These are phyloP conservation scores for Penicillium fuscoglaucum DNA, from an alignment of 2,329 filamentous ascomycete species.

Conservation along the genomic window DNA sequence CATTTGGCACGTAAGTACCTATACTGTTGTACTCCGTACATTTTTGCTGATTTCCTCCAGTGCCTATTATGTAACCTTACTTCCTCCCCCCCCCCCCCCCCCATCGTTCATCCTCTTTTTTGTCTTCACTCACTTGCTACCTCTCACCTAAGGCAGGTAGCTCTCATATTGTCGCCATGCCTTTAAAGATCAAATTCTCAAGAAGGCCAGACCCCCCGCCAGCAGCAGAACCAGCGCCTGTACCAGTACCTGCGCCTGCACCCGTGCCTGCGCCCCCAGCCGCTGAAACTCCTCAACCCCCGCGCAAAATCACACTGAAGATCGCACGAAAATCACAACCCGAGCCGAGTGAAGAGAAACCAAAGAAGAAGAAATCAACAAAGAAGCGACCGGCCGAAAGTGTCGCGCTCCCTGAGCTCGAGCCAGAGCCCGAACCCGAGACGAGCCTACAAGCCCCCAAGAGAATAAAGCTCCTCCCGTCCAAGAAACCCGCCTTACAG, in stretches of 20 bases:
- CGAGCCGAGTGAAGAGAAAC: conserved; percentile 17
- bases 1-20: too few relatives aligned
- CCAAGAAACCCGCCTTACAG: conserved; percentile 42
- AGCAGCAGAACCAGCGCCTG: conserved; percentile 17
- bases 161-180: conserved; percentile 30
- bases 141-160: background rate
- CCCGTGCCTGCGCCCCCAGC: conserved; percentile 18
- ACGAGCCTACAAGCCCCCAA: conserved; percentile 34
- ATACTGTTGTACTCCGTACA: too few relatives aligned
- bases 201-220: conserved; percentile 36
- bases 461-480: conserved; percentile 41
- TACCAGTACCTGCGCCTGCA: conserved; percentile 1
- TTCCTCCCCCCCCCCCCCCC: too few relatives aligned
- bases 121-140: background rate
- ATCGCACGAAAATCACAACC: conserved; percentile 35
- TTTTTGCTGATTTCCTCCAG: too few relatives aligned
- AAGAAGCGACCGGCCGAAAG: conserved; percentile 43
- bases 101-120: background rate
- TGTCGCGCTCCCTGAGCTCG: conserved; percentile 26
- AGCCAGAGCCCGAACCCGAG: conserved; percentile 30
- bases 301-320: conserved; percentile 46
- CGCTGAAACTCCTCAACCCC: conserved; percentile 32
- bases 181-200: conserved; percentile 46
- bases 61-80: too few relatives aligned
- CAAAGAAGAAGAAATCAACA: conserved; percentile 40